These are phyloP conservation scores for Cryptococcus hybrid DNA, from an alignment of 1,284 basidiomycete species.

Conservation along the genomic window DNA sequence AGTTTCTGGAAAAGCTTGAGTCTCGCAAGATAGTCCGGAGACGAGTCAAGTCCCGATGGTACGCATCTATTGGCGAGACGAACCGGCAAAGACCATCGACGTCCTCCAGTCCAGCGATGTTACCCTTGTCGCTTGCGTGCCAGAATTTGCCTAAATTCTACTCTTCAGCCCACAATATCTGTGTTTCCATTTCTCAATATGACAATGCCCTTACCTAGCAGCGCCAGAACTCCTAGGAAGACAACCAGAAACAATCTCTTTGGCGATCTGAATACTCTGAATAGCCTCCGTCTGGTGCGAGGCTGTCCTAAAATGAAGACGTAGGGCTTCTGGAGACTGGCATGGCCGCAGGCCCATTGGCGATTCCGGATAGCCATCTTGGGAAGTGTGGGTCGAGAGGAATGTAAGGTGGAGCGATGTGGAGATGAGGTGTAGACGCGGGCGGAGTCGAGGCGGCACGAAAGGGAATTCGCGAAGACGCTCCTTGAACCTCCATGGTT, in stretches of 20 bases:
- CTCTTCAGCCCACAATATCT: neutral
- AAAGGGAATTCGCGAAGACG: slow-evolving; percentile 17
- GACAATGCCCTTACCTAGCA: neutral
- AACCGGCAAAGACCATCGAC: slow-evolving; percentile 33
- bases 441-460: slow-evolving; percentile 18
- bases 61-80: slow-evolving; percentile 41
- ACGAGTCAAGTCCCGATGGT: slow-evolving; percentile 34
- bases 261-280: slow-evolving; percentile 15
- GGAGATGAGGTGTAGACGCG: slow-evolving; percentile 1
- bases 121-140: too few relatives aligned
- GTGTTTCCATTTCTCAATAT: neutral
- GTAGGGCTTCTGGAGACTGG: slow-evolving; percentile 1
- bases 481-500: neutral
- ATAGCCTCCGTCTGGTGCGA: slow-evolving; percentile 6
- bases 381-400: neutral
- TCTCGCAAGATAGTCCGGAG: slow-evolving; percentile 20
- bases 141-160: neutral
- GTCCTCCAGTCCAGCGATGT: neutral
- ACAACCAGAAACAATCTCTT: slow-evolving; percentile 8
- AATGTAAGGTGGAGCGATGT: neutral
- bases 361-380: slow-evolving; percentile 19
- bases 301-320: slow-evolving; percentile 7
- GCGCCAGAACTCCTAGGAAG: neutral
- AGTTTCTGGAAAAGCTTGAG: neutral
- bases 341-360: slow-evolving; percentile 7